Conservation (phyloP, 768 basidiomycete species). For the Vararia minispora region DNA sequence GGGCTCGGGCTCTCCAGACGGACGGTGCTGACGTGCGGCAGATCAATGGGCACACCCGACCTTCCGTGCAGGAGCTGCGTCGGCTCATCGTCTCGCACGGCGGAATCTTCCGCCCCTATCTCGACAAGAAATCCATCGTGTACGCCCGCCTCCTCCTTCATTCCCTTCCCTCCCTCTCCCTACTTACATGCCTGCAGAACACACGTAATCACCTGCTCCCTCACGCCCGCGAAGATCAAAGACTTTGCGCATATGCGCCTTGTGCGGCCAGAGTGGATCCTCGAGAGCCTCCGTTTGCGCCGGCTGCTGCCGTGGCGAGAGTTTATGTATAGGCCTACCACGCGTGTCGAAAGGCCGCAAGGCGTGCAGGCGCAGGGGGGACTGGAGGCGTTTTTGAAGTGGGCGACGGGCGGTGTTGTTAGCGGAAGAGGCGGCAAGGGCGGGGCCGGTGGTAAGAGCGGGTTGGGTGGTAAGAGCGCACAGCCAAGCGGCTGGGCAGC, state of each 20-base stretch:
- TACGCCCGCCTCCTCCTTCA: conserved; percentile 27
- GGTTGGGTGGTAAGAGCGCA: no score
- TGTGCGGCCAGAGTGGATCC: conserved; percentile 80
- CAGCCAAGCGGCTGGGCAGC: no score
- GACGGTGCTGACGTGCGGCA: conserved; percentile 21
- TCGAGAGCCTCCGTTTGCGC: conserved; percentile 61
- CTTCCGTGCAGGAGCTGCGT: conserved; percentile 77
- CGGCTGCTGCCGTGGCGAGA: conserved; percentile 70
- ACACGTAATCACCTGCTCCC: conserved; percentile 83
- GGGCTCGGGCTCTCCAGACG: no score
- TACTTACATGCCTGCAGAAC: conserved; percentile 37
- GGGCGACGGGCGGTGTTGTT: no score
- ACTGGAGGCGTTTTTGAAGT: no score
- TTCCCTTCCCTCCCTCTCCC: not conserved
- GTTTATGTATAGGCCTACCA: conserved; percentile 47
- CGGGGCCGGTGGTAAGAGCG: no score
- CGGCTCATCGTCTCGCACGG: conserved; percentile 75
- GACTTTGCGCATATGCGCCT: conserved; percentile 91
- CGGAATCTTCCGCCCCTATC: conserved; percentile 73
- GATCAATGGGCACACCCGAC: conserved; percentile 87
- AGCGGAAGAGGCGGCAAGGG: no score
- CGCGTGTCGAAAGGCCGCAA: conserved; percentile 37
- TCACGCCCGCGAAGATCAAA: conserved; percentile 81
- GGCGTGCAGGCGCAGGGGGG: conserved; percentile 31
- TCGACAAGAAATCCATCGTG: conserved; percentile 69